Conservation (phyloP, 179 eudicot species). For the Silene coronaria region DNA sequence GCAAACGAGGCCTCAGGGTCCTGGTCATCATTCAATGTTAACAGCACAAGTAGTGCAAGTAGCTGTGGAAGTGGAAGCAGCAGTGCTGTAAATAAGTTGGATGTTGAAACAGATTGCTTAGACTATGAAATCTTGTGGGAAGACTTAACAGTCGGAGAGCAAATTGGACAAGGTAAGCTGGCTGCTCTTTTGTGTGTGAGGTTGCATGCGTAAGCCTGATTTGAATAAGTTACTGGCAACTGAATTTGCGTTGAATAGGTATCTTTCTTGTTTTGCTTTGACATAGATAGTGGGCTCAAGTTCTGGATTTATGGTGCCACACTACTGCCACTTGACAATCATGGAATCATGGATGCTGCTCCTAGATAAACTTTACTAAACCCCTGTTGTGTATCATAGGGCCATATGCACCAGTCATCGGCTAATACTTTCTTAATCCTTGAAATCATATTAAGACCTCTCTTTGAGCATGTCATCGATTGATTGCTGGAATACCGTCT, state of each 20-base stretch:
- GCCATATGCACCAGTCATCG: background rate
- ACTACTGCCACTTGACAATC: background rate
- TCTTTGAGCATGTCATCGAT: background rate
- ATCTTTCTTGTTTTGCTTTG: background rate
- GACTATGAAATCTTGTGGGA: slow-evolving; percentile 97
- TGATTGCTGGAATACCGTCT: background rate
- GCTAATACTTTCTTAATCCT: background rate
- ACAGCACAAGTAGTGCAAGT: slow-evolving; percentile 84
- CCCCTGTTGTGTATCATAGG: background rate
- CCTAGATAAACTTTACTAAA: background rate
- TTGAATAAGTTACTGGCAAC: background rate
- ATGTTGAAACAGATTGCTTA: slow-evolving; percentile 62
- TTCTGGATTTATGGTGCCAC: background rate
- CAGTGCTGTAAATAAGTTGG: slow-evolving; percentile 67
- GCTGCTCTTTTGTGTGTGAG: background rate
- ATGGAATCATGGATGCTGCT: background rate
- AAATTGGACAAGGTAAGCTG: slow-evolving; percentile 86
- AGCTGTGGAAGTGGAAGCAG: slow-evolving; percentile 86
- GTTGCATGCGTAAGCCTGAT: background rate
- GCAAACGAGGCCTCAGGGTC: slow-evolving; percentile 69
- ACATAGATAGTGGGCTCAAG: background rate
- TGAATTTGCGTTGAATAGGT: background rate
- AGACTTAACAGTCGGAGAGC: slow-evolving; percentile 88
- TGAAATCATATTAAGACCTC: background rate
- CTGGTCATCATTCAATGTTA: slow-evolving; percentile 75